Conservation (phyloP, 2,329 filamentous ascomycete genomes). For the Orbilia javanica region DNA sequence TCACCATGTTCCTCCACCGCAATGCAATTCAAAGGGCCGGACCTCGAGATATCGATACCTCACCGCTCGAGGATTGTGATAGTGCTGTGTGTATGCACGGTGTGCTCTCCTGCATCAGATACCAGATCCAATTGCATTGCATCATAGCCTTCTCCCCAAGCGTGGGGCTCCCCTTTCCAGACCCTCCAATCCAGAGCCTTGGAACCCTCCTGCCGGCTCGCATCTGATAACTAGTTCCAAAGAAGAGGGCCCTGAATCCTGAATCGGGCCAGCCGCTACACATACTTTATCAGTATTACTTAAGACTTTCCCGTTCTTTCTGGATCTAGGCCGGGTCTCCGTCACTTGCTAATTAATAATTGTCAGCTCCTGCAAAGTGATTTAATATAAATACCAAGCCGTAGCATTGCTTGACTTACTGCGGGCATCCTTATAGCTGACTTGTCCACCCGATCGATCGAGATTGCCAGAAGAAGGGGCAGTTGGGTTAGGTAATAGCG, state of each 20-base stretch:
- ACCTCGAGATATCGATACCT: no score
- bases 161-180: not conserved
- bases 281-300: constrained; percentile 20
- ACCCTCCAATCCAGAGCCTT: constrained; percentile 18
- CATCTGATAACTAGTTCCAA: constrained; percentile 28
- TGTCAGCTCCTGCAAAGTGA: constrained; percentile 9
- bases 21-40: no score
- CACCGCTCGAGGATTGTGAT: not conserved
- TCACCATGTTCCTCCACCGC: no score
- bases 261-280: constrained; percentile 8
- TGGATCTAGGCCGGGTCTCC: constrained; percentile 11
- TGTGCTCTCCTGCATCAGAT: constrained; percentile 9
- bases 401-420: not conserved
- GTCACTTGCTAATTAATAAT: not conserved
- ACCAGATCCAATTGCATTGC: constrained; percentile 11
- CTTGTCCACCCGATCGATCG: not conserved
- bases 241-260: constrained; percentile 20
- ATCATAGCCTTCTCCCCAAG: constrained; percentile 7
- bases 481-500: not conserved
- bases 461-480: not conserved
- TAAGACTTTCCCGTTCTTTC: constrained; percentile 24
- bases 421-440: no score
- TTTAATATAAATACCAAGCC: constrained; percentile 5
- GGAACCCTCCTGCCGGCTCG: constrained; percentile 29
- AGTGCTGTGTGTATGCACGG: constrained; percentile 5